Conservation (phyloP, 768 basidiomycete genomes). For the Mycena alexandri region DNA sequence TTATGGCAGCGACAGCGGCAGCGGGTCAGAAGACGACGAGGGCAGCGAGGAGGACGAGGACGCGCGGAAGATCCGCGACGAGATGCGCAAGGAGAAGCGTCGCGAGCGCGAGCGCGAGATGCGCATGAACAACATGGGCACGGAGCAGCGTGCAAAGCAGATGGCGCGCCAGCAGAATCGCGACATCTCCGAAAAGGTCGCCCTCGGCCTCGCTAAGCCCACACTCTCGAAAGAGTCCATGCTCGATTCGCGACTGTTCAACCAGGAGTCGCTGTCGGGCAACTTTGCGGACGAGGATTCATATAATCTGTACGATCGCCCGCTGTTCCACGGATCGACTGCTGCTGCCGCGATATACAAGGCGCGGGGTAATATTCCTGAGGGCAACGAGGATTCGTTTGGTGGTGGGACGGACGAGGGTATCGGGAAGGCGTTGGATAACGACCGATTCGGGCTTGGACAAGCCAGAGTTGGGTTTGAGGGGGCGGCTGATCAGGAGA, state of each 20-base stretch:
- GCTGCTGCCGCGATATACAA: constrained; percentile 99
- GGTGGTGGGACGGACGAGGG: constrained; percentile 97
- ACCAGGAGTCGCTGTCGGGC: constrained; percentile 88
- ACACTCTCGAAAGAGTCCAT: constrained; percentile 96
- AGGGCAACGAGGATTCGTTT: constrained; percentile 91
- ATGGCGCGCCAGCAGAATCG: constrained; percentile 97
- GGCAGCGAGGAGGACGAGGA: constrained; percentile 84
- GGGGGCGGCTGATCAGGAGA: constrained; percentile 88
- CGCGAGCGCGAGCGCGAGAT: constrained; percentile 96
- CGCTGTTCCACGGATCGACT: constrained; percentile 95
- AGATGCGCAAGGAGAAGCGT: constrained; percentile 92
- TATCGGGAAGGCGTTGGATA: constrained; percentile 88
- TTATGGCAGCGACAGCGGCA: constrained; percentile 85
- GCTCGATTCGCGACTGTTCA: constrained; percentile 97
- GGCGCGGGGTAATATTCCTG: constrained; percentile 86
- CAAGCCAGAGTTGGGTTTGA: constrained; percentile 89
- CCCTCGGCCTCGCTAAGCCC: constrained; percentile 97
- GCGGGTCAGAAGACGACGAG: constrained; percentile 69
- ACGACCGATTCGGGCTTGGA: constrained; percentile 94
- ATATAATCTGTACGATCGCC: constrained; percentile 96
- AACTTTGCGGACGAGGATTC: constrained; percentile 92
- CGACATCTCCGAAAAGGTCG: constrained; percentile 99
- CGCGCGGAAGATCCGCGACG: constrained; percentile 86
- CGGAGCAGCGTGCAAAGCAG: constrained; percentile 95
- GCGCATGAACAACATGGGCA: constrained; percentile 99